Base-by-base conservation (phyloP, 495 filamentous ascomycete genomes). In the Penicillium pancosmium region DNA sequence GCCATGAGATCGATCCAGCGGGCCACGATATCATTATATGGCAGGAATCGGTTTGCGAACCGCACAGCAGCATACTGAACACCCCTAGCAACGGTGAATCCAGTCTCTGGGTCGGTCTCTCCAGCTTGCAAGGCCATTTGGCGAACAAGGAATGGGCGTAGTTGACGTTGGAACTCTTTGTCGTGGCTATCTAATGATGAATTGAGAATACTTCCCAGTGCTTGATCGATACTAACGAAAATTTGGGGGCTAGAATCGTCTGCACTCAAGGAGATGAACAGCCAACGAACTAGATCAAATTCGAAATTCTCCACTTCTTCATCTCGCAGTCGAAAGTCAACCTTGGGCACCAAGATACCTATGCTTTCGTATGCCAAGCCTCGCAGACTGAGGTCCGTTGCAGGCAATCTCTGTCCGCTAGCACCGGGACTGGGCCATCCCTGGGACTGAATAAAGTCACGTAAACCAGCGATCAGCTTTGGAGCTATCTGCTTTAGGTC, bases 1-100 rank as follows among this genome's bases (percentile, higher is more conserved):
- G 92, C 92, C 59, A 97, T 80, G 33, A 97, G 78, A 73, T 96
- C 83, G 49, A 95, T 88, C 91, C 91, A 98, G 46, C 93, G 84
- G 40, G 88, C 94, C 19, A 85, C 78, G 12, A 91, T 80, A 66
- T 95, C 91, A 36, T 74, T 79, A 60, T 88, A 97, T 2, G 88
- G 86, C 11, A 98, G 78, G 64, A 91, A 96, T n/a, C 89, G 80
- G 64, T 97, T 97, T 3, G 92, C 89, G 78, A 92, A 97, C 23
- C 92, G 88, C 5, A 94, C 84, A n/a, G 89, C 88, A 18, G 89
- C 84, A 73, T 91, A 93, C 8, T 91, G 86, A 50, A 88, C 87
- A 53, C 85, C 88, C 55, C 91, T 79, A 8, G 84, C 78, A 12
- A 83, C 66, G 18, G 66, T 69, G 54, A 67, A 76, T 6, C 73